Percentiles rank a stretch among this genome's conserved stretches.
Conservation (phyloP, 2,329 filamentous ascomycete species). For the Chaetoscypha palmicola region DNA sequence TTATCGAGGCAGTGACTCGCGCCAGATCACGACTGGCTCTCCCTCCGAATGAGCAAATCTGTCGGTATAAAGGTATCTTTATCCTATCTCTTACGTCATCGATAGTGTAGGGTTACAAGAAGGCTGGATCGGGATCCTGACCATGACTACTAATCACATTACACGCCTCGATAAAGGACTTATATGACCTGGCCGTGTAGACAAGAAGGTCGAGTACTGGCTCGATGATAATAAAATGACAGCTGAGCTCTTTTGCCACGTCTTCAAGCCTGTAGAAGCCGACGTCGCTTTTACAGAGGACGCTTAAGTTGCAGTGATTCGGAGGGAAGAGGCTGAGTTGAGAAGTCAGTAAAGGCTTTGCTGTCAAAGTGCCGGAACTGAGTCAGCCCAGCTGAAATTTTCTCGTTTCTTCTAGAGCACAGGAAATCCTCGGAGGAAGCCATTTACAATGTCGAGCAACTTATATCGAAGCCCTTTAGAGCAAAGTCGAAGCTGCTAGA, state of each 20-base stretch:
- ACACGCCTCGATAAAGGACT: conserved; percentile 53
- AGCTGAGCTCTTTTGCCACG: conserved; percentile 24
- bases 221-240: conserved; percentile 24
- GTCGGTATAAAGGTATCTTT: conserved; percentile 38
- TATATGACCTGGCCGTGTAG: conserved; percentile 53
- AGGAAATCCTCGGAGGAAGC: conserved; percentile 50
- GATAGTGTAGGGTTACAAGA: conserved; percentile 60
- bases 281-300: conserved; percentile 48
- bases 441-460: conserved; percentile 40
- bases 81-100: conserved; percentile 57
- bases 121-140: conserved; percentile 55
- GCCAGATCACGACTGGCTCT: conserved; percentile 5
- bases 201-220: conserved; percentile 88
- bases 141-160: conserved; percentile 62
- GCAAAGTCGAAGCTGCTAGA: not conserved
- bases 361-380: conserved; percentile 41
- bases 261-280: conserved; percentile 40
- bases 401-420: conserved; percentile 54
- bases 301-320: conserved; percentile 6
- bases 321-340: conserved; percentile 10
- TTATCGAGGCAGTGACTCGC: no score
- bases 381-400: conserved; percentile 44
- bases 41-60: conserved; percentile 9
- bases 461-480: conserved; percentile 9
- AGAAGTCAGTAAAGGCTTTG: conserved; percentile 36